Evolutionary conservation across 2,329 filamentous ascomycete genomes (phyloP), one percentile per base, ranked within the genome.

Genomic region (Phaeosphaeriaceae sp.): DNA sequence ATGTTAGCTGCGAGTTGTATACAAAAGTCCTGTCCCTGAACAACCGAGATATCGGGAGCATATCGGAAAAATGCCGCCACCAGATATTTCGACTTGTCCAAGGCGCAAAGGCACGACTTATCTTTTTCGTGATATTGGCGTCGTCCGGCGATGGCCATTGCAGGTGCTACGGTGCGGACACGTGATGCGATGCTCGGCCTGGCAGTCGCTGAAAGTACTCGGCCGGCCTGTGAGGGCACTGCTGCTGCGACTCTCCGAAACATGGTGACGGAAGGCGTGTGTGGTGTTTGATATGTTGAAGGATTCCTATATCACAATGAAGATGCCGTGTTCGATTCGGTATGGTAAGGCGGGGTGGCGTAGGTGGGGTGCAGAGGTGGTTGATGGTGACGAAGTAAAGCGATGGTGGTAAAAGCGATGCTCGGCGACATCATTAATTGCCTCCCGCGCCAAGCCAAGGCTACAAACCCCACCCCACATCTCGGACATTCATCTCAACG

Each of bases 111-210:
- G 60, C 42, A 51, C 34, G 37, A 80, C 80, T 76, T 77, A 82
- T 82, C 85, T 81, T 87, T 87, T 74, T 87, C 85, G 67, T 87
- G 85, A 70, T 87, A 87, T 56, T 75, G 75, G 62, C 84, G 74
- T 72, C 77, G 68, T 50, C 72, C 63, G 50, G 64, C 57, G 54
- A 70, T 56, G 57, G 70, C 65, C 59, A 74, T 64, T 60, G 74
- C 70, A 65, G 76, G 71, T 58, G 74, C 69, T 62, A 74, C 67
- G 69, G 73, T 68, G 60, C 74, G 71, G 68, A 79, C 64, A 67
- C 73, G 73, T 54, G 76, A 74, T 55, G 74, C 70, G 66, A 82
- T 74, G 66, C 75, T 74, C 54, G 81, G 77, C 57, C 80, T 72
- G 64, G 77, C 72, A 57, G 77, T 74, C 56, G 77, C 74, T 52